Base-by-base conservation (phyloP, 106 monocot species). In the Allium sativum region DNA sequence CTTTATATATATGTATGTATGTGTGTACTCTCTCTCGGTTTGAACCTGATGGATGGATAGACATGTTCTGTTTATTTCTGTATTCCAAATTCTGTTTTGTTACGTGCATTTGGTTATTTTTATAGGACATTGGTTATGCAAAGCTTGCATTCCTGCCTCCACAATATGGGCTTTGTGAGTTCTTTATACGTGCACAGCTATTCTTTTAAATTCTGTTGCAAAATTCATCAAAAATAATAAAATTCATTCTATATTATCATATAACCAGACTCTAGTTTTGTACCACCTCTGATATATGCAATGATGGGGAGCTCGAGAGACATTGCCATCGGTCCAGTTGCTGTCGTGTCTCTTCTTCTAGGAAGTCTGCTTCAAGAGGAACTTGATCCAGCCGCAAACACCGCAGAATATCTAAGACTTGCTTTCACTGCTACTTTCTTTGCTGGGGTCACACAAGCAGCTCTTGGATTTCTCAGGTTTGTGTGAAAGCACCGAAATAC, bases 391-490 rank as follows among this genome's bases (percentile, higher is more conserved):
- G 52, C 45, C 8, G 75, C 53, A 18, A 14, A 81, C 12, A 83
- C 72, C 43, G 76, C 53, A 4, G 81, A 70, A 18, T 95, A 95
- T 69, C 12, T 9, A 3, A 70, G 81, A 1, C 81, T 95, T 11
- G 86, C 84, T 56, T 86, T 81, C 62, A 95, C 94, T 10, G 94
- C 94, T 22, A 95, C 94, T 9, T 95, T 95, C 67, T 95, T 90
- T 59, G 90, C 94, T 15, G 94, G 94, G 9, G 42, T 95, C 55
- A 83, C 83, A 69, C 79, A 94, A 72, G 83, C 77, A 17, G 82
- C 70, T 40, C 86, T 94, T 15, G 90, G 94, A 59, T 79, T 73
- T 44, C 64, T 94, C 8, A 85, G 89, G 93, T 94, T 64, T 46
- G 31, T 31, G 5, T 31, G 0, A 0, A 31, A 31, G 31, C 31